Percentiles rank a stretch among this genome's conserved stretches.
phyloP scores from a whole-genome alignment of 805 yeast species.

The Ogataea salicorniae region DNA sequence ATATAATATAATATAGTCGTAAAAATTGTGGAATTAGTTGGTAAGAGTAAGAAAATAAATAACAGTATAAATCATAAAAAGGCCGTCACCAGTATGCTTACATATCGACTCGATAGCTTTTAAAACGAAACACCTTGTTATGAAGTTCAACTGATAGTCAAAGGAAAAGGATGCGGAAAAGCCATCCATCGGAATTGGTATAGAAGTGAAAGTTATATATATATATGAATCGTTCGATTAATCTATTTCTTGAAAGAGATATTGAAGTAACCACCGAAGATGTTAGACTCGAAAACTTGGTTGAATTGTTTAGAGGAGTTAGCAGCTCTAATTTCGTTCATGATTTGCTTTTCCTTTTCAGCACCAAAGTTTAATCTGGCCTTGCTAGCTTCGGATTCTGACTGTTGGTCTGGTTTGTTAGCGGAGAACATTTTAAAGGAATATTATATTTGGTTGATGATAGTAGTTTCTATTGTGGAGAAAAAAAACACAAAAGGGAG shows the following conservation, averaged over 20 bases:
- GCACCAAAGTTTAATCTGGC: conserved; percentile 33
- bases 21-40: no score
- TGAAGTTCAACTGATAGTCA: no score
- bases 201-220: background rate
- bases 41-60: no score
- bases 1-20: no score
- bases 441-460: background rate
- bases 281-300: conserved; percentile 24
- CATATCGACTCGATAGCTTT: no score
- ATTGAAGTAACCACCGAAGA: conserved; percentile 30
- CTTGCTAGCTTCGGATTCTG: conserved; percentile 29
- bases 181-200: no score
- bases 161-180: no score
- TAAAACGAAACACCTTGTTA: no score
- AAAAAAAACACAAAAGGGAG: no score
- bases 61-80: no score
- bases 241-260: conserved; percentile 25
- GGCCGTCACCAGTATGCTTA: no score
- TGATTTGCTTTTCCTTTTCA: conserved; percentile 35
- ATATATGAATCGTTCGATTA: background rate
- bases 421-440: conserved; percentile 23
- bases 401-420: conserved; percentile 23
- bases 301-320: conserved; percentile 22
- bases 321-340: conserved; percentile 32
- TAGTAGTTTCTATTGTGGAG: no score